A percentile compares a stretch with the other conserved stretches of the same genome.
Evolutionary conservation across 2,329 filamentous ascomycete species (phyloP).

Genomic region (Cercospora canescens): DNA sequence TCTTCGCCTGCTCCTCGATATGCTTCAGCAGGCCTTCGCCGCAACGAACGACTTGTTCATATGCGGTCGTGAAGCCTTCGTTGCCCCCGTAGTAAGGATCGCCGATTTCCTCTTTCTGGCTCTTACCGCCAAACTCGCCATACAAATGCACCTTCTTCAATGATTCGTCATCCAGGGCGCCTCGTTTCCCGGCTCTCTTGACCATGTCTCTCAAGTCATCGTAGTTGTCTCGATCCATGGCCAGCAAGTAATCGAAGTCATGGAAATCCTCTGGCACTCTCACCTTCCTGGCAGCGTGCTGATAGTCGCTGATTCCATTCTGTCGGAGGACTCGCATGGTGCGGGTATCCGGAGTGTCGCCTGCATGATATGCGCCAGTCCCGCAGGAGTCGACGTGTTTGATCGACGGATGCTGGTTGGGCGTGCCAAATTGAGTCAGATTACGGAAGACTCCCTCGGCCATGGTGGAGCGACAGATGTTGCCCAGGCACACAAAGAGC

Average conservation of each 20-base stretch:
- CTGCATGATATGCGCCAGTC: conserved; percentile 83
- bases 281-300: conserved; percentile 75
- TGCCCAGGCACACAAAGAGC: conserved; percentile 94
- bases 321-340: conserved; percentile 76
- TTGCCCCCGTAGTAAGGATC: conserved; percentile 85
- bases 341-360: conserved; percentile 74
- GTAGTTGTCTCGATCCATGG: conserved; percentile 87
- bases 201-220: conserved; percentile 65
- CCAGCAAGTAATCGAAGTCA: conserved; percentile 88
- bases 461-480: conserved; percentile 94
- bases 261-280: conserved; percentile 69
- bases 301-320: conserved; percentile 70
- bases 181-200: conserved; percentile 49
- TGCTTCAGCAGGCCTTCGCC: conserved; percentile 72
- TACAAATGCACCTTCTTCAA: conserved; percentile 61
- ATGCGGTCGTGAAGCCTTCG: conserved; percentile 82
- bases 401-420: conserved; percentile 53
- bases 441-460: conserved; percentile 88
- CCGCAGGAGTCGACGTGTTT: conserved; percentile 81
- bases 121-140: conserved; percentile 71
- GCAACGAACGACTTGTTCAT: conserved; percentile 77
- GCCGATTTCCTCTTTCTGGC: conserved; percentile 68
- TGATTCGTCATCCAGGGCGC: conserved; percentile 31
- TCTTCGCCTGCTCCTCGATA: conserved; percentile 43
- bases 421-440: conserved; percentile 59